Evolutionary conservation across 805 yeast species (phyloP), one percentile per base, ranked within the genome.

Genomic region (Candida corydali): DNA sequence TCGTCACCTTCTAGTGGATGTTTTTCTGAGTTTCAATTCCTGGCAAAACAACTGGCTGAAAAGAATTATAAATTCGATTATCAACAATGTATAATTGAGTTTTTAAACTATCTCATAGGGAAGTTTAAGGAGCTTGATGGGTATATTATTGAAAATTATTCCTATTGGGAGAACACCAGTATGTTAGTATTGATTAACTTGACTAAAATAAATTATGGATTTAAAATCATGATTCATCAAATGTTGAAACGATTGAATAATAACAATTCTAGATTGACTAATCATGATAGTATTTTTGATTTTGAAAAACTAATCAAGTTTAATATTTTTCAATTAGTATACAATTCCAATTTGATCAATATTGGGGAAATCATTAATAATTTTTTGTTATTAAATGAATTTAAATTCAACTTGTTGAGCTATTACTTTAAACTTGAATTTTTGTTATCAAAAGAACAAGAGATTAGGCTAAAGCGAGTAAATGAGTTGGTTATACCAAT

Each of bases 401-500:
- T 39, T 22, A 39, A 35, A 19, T 27, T 32, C 23, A 18, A 24
- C 17, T 18, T 39, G 19, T 36, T 39, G 16, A 25, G 34, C 15
- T 36, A 36, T 31, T 34, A 22, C 17, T 34, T 19, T 32, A 35
- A 35, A 32, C 23, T 30, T 22, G 23, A 17, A 4, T 39, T 23
- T 32, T 23, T 36, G 10, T n/a, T n/a, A n/a, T n/a, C n/a, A n/a
- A n/a, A n/a, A n/a, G n/a, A n/a, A n/a, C n/a, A n/a, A n/a, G n/a
- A n/a, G n/a, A n/a, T n/a, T n/a, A n/a, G n/a, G n/a, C 23, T 35
- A 10, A 14, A 14, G 8, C n/a, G 17, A 10, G 27, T 24, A 9
- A 16, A 22, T 8, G 48, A 72, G 23, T 44, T 73, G 15, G 55
- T 59, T 32, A 65, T 63, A 40, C 78, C 78, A 0, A 58, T 73